Base-by-base conservation (phyloP, 805 yeast species). In the Metschnikowia cubensis region DNA sequence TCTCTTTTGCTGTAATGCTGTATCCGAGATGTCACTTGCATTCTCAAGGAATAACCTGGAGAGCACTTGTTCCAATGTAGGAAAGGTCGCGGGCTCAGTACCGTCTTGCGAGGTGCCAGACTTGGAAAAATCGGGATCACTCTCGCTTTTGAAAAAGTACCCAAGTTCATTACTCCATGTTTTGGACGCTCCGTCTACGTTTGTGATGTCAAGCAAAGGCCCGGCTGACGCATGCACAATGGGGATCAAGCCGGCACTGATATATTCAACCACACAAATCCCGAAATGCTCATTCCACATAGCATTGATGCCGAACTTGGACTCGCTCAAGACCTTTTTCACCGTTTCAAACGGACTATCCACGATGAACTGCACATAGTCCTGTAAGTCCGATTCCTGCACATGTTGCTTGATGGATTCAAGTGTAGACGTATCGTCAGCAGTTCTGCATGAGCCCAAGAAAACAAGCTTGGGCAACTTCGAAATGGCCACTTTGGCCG, bases 211-310 rank as follows among this genome's bases (percentile, higher is more conserved):
- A 49, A 84, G 71, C 38, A 80, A 75, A 8, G 99, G 99, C 1
- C 99, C 99, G 0, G 97, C 99, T 47, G 96, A 86, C 3, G 95
- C 95, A 68, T 95, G 98, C 3, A 83, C 94, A 2, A 94, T 70
- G 1, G 99, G 97, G 15, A 94, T 81, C 25, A 86, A 76, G 0
- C 97, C 98, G 48, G 87, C 79, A 1, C 92, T 84, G 70, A 87
- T 74, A 64, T 90, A 89, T 67, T 94, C 99, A 6, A 94, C 99
- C 4, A 94, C 92, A 1, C 96, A 92, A 60, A 94, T 94, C 17
- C 99, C 99, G 66, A 94, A 94, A 71, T 94, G 99, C 71, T 94
- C 99, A 68, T 94, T 94, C 99, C 99, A 94, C 99, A 94, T 94
- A 31, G 96, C 90, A 61, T 94, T 92, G 36, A 94, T 73, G 4